phyloP scores from a whole-genome alignment of 23 red algal species.

The Gracilaria gracilis region DNA sequence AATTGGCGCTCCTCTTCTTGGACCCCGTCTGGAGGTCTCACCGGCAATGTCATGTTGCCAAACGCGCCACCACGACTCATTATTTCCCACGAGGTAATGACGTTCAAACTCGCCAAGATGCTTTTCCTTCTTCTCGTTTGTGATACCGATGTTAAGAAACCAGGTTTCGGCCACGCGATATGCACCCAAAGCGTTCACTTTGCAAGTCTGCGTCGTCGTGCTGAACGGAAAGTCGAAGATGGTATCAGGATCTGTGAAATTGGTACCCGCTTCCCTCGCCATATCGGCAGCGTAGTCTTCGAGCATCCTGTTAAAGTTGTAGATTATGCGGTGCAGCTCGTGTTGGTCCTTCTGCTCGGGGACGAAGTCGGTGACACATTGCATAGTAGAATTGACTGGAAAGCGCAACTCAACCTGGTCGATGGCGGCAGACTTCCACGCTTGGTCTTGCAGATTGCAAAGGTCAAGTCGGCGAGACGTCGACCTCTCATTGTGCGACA shows the following conservation, averaged over 20 bases:
- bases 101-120: slow-evolving; percentile 27
- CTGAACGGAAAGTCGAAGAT: not conserved
- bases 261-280: not conserved
- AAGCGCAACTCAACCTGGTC: slow-evolving; percentile 19
- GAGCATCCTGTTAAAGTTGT: not conserved
- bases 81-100: not conserved
- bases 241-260: slow-evolving; percentile 26
- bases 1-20: not conserved
- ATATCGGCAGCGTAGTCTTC: not conserved
- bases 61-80: slow-evolving; percentile 19
- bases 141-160: slow-evolving; percentile 9
- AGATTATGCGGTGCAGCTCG: not conserved
- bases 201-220: slow-evolving; percentile 16
- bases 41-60: not conserved
- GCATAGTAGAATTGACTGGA: not conserved
- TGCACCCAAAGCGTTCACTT: slow-evolving; percentile 11
- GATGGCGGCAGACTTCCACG: not conserved
- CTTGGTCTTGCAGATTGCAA: not conserved
- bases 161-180: slow-evolving; percentile 10
- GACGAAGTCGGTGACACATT: slow-evolving; percentile 11
- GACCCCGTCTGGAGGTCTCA: slow-evolving; percentile 8
- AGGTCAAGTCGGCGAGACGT: not conserved
- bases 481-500: not conserved
- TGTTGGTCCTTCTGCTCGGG: not conserved
- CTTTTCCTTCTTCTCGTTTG: slow-evolving; percentile 27